Percentiles rank a stretch among this genome's conserved stretches.
Conservation (phyloP, 768 basidiomycete genomes). For the Boletus pseudopeckii region DNA sequence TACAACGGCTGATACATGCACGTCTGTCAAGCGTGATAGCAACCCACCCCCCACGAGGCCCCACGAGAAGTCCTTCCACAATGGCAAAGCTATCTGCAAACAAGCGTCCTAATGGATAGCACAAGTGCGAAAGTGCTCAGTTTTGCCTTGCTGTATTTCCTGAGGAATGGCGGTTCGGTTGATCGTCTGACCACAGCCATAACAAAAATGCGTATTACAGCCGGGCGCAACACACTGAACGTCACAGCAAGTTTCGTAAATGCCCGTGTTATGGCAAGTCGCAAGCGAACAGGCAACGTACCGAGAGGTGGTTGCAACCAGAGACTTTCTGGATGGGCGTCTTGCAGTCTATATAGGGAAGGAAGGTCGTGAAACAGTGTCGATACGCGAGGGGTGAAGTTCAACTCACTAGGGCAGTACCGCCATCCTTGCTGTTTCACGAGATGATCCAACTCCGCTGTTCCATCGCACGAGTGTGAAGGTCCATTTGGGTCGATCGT, state of each 20-base stretch:
- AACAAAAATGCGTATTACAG: slow-evolving; percentile 59
- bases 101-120: slow-evolving; percentile 17
- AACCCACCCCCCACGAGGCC: too few species aligned
- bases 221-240: slow-evolving; percentile 51
- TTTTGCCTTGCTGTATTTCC: slow-evolving; percentile 33
- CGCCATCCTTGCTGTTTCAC: slow-evolving; percentile 58
- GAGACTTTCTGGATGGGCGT: slow-evolving; percentile 49
- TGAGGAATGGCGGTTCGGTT: slow-evolving; percentile 35
- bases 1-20: not conserved
- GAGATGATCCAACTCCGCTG: slow-evolving; percentile 48
- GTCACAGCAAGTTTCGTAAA: not conserved
- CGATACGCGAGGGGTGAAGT: not conserved
- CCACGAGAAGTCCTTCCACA: too few species aligned
- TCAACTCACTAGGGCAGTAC: slow-evolving; percentile 51
- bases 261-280: not conserved
- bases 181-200: slow-evolving; percentile 46
- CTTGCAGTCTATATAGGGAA: slow-evolving; percentile 35
- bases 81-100: not conserved
- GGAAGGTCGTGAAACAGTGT: not conserved
- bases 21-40: not conserved
- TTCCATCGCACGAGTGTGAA: slow-evolving; percentile 56
- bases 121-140: slow-evolving; percentile 33
- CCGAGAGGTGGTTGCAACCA: slow-evolving; percentile 61
- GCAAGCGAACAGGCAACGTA: slow-evolving; percentile 25
- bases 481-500: slow-evolving; percentile 32